phyloP scores from a whole-genome alignment of 2,329 filamentous ascomycete genomes.

The Tolypocladium nubicola region DNA sequence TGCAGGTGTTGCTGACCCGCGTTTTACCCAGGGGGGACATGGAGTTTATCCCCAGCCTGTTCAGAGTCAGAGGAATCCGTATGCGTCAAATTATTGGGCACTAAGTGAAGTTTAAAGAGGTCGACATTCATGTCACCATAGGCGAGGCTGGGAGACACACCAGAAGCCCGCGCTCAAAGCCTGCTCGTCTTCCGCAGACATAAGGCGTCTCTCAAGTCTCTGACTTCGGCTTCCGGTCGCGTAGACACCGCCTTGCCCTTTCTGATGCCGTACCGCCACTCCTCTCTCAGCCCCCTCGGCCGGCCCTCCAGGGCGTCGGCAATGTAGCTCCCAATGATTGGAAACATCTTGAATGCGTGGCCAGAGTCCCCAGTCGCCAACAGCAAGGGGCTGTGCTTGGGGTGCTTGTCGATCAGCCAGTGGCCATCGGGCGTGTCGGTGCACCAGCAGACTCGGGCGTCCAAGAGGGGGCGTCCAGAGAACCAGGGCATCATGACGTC shows the following conservation, averaged over 20 bases:
- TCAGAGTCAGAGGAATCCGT: no score
- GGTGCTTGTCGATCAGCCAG: slow-evolving; percentile 13
- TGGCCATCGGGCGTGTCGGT: slow-evolving; percentile 14
- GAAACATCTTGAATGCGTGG: slow-evolving; percentile 17
- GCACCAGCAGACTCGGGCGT: slow-evolving; percentile 14
- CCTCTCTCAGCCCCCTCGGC: not conserved
- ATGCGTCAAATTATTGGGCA: no score
- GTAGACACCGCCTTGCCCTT: not conserved
- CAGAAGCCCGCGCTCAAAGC: not conserved
- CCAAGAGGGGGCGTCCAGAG: slow-evolving; percentile 10
- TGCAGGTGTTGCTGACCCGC: no score
- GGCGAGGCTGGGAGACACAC: no score
- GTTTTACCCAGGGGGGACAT: no score
- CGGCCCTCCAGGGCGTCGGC: slow-evolving; percentile 1
- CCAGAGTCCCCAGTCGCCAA: slow-evolving; percentile 14
- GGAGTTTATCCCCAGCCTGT: no score
- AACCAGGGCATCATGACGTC: slow-evolving; percentile 7
- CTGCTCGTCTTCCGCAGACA: not conserved
- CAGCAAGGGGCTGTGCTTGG: slow-evolving; percentile 7
- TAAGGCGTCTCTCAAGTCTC: not conserved
- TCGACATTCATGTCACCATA: no score
- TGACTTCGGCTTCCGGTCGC: not conserved
- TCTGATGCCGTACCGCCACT: not conserved
- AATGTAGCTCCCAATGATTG: slow-evolving; percentile 13
- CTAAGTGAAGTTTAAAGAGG: no score